Evolutionary conservation across 192 early-diverging fungal genomes (phyloP).

Genomic region (Mortierella claussenii): DNA sequence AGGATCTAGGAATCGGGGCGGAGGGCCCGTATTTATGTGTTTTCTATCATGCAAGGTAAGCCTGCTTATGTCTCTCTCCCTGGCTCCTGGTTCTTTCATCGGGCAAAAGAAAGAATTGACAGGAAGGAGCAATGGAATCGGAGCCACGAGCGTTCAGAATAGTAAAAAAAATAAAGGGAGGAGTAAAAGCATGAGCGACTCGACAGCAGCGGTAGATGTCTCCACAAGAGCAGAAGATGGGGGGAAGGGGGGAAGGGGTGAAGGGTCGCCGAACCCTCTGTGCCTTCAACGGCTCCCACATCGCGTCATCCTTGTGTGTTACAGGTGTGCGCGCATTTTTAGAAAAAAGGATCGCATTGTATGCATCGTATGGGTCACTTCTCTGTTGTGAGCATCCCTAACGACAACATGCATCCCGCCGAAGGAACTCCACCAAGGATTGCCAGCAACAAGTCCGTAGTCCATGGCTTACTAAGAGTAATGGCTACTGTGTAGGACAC

Average conservation of each 20-base stretch:
- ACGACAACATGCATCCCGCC: not conserved
- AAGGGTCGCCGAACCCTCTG: not conserved
- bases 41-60: not conserved
- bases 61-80: not conserved
- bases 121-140: not conserved
- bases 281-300: not conserved
- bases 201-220: not conserved
- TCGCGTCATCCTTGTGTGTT: slow-evolving; percentile 9
- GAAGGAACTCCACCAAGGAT: not conserved
- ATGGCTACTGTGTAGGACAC: not conserved
- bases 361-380: no score
- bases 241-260: not conserved
- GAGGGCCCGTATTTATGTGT: slow-evolving; percentile 8
- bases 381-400: not conserved
- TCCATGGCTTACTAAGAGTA: not conserved
- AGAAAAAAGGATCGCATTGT: slow-evolving; percentile 8
- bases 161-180: slow-evolving; percentile 7
- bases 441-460: not conserved
- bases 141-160: not conserved
- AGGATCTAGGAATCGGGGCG: not conserved
- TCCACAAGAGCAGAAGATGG: not conserved
- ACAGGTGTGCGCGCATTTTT: slow-evolving; percentile 16
- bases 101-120: not conserved
- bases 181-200: slow-evolving; percentile 8
- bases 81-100: not conserved